These are phyloP conservation scores for Penicillium manginii DNA, from an alignment of 495 filamentous ascomycete species.

Conservation along the genomic window DNA sequence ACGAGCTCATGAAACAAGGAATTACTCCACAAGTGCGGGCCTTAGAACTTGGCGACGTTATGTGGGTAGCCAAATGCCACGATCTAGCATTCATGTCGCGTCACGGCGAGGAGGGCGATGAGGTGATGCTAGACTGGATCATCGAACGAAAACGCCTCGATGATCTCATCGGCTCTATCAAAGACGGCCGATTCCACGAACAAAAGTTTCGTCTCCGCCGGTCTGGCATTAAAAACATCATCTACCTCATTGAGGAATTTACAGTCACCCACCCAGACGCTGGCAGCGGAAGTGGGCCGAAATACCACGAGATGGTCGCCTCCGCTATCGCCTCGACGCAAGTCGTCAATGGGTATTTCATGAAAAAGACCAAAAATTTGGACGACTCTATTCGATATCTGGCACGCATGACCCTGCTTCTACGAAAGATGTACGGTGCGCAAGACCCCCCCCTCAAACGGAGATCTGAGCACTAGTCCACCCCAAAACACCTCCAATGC, in stretches of 20 bases:
- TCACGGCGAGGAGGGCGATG: constrained; percentile 68
- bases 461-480: background rate
- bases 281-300: constrained; percentile 39
- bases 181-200: constrained; percentile 82
- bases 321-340: constrained; percentile 80
- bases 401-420: constrained; percentile 70
- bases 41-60: constrained; percentile 74
- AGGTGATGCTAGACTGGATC: constrained; percentile 78
- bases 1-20: constrained; percentile 69
- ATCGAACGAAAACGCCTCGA: constrained; percentile 84
- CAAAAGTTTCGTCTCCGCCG: constrained; percentile 81
- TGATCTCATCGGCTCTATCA: constrained; percentile 78
- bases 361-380: constrained; percentile 75
- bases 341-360: constrained; percentile 80
- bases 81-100: constrained; percentile 58
- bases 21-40: constrained; percentile 66
- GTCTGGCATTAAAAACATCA: constrained; percentile 72
- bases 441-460: constrained; percentile 31
- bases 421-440: constrained; percentile 67
- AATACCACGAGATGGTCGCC: constrained; percentile 66
- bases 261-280: constrained; percentile 49
- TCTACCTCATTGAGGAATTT: constrained; percentile 82
- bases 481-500: constrained; percentile 2
- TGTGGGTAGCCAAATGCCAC: constrained; percentile 79
- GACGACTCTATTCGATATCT: constrained; percentile 84